Base-by-base conservation (phyloP, 371 early-diverging fungal species). In the Apophysomyces trapeziformis region DNA sequence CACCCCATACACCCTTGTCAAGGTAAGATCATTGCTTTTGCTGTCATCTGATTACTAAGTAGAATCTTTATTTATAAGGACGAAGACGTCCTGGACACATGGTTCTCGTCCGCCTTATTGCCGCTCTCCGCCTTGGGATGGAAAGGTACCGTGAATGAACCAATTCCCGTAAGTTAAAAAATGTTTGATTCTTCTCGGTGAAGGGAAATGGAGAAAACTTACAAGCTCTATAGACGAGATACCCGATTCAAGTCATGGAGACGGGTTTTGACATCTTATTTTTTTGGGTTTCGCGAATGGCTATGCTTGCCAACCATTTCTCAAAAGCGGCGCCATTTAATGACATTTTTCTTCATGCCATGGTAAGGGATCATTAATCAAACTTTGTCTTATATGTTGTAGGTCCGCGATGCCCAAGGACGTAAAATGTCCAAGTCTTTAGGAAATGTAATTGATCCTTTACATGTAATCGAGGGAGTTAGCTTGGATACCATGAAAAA, bases 241-340 rank as follows among this genome's bases (percentile, higher is more conserved):
- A 93, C 76, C 98, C 99, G 18, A 91, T 92, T 61, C 82, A 91
- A 26, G 68, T 99, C 9, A 87, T 99, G 72, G 99, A 99, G 78
- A 99, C 99, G 32, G 99, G 99, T 0, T 89, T 87, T 68, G 99
- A 99, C 81, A 99, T 99, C 73, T 77, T 99, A 57, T 99, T 99
- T 85, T 99, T 99, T 76, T 99, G 99, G 99, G 98, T 99, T 11
- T 98, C 99, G 8, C 88, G 99, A 59, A 99, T 99, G 99, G 95
- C 95, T 4, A 99, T 99, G 99, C 76, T 99, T 58, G 90, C 96
- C 63, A 89, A 94, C 41, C 88, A 97, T 69, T 88, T 99, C 64
- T 87, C 95, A 4, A 90, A 88, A 8, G 70, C 87, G 3, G 76
- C 85, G 11, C 97, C 99, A 0, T 99, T 99, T 85, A 90, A 93